Evolutionary conservation across 495 filamentous ascomycete genomes (phyloP).

Genomic region (Talaromyces trachyspermus): DNA sequence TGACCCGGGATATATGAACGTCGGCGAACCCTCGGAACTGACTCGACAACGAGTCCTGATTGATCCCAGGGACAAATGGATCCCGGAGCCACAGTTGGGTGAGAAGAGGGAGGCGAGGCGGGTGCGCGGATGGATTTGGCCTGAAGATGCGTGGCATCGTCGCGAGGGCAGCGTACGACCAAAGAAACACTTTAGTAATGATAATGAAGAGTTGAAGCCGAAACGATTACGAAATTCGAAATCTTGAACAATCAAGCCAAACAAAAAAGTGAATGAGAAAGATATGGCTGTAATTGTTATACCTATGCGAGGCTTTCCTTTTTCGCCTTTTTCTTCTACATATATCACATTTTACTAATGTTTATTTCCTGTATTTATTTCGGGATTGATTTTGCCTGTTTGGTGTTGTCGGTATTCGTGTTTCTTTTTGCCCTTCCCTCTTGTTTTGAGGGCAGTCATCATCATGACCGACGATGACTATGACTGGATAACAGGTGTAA

Average conservation of each 20-base stretch:
- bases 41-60: slow-evolving; percentile 62
- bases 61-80: slow-evolving; percentile 69
- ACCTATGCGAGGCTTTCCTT: too few species aligned
- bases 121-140: slow-evolving; percentile 75
- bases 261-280: too few species aligned
- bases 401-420: neutral
- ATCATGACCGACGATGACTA: too few species aligned
- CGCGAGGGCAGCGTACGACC: slow-evolving; percentile 38
- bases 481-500: neutral
- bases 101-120: slow-evolving; percentile 82
- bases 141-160: slow-evolving; percentile 61
- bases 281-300: too few species aligned
- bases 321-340: too few species aligned
- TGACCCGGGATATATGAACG: slow-evolving; percentile 63
- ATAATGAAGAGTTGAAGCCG: too few species aligned
- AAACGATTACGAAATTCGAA: too few species aligned
- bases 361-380: slow-evolving; percentile 3
- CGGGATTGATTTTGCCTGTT: neutral
- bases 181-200: slow-evolving; percentile 12
- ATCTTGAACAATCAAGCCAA: too few species aligned
- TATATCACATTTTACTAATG: too few species aligned
- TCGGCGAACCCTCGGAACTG: slow-evolving; percentile 72
- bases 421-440: neutral
- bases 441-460: neutral
- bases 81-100: slow-evolving; percentile 71